These are phyloP conservation scores for Cyclocybe cylindracea DNA, from an alignment of 768 basidiomycete genomes.

Conservation along the genomic window DNA sequence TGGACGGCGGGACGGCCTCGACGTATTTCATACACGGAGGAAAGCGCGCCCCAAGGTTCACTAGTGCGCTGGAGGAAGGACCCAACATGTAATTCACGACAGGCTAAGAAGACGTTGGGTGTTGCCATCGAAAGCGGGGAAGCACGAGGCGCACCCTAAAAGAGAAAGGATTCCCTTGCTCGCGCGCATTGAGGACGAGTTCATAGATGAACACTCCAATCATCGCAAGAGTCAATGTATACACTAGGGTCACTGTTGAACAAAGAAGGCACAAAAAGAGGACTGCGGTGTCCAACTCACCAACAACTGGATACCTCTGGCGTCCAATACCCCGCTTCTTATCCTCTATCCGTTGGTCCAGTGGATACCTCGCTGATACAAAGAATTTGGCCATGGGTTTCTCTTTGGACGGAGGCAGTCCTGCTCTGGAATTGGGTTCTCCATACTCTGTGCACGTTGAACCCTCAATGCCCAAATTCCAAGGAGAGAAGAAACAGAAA, in stretches of 20 bases:
- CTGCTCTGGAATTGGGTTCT: constrained; percentile 41
- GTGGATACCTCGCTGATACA: constrained; percentile 53
- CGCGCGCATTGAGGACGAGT: constrained; percentile 69
- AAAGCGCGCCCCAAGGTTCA: constrained; percentile 89
- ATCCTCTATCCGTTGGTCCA: constrained; percentile 83
- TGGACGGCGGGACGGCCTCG: constrained; percentile 51
- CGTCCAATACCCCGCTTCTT: constrained; percentile 85
- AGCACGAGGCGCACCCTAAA: constrained; percentile 58
- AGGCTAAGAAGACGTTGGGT: constrained; percentile 45
- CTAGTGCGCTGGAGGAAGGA: constrained; percentile 80
- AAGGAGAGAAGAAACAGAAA: not conserved
- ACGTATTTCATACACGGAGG: constrained; percentile 90
- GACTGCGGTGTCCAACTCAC: constrained; percentile 36
- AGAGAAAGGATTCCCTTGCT: constrained; percentile 83
- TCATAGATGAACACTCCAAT: constrained; percentile 81
- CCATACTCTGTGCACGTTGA: constrained; percentile 55
- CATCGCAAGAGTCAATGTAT: constrained; percentile 67
- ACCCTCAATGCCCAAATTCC: not conserved
- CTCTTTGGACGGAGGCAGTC: constrained; percentile 37
- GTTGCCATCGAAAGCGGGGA: not conserved
- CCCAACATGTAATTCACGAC: constrained; percentile 90
- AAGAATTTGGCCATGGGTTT: constrained; percentile 43
- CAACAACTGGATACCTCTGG: constrained; percentile 77
- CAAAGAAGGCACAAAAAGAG: not conserved
- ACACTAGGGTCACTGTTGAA: constrained; percentile 45